Evolutionary conservation across 2,329 filamentous ascomycete species (phyloP), one percentile per base, ranked within the genome.

Genomic region (Blastomyces emzantsi): DNA sequence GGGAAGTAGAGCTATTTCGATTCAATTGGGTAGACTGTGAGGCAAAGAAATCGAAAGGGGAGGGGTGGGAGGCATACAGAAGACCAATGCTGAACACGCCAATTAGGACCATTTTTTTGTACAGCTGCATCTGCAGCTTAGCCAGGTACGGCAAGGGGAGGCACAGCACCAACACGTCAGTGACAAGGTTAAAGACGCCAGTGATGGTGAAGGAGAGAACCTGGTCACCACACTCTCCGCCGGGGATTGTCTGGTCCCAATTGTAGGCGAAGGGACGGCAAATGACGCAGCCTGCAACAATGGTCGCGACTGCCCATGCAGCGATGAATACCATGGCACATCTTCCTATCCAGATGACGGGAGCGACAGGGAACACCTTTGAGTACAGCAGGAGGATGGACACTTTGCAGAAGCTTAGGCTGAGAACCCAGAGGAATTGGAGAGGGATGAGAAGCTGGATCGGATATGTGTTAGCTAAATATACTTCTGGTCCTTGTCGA

Each of bases 261-360:
- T 70, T 70, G 59, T 62, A 70, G 6, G 69, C 70, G 43, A 71
- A 67, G 0, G 70, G 70, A 3, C 67, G 64, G 62, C 69, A 72
- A 25, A 66, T 65, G n/a, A 25, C 19, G 36, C 55, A 58, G 19
- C 55, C 55, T 5, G 55, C 55, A n/a, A 69, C 66, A 17, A 74
- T 71, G 1, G 74, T 79, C 4, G 67, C 67, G 13, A 69, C 64
- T 2, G 69, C 62, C 68, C 69, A 68, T n/a, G 64, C 62, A 2
- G 66, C 36, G 45, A 71, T 69, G 25, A 70, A 58, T 19, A 17
- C 39, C 65, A 65, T 66, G 13, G 60, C 60, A 1, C 65, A 54
- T 7, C 62, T 58, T 11, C 67, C 63, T 9, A 66, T 63, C 65
- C 64, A 65, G 8, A 52, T 64, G n/a, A 68, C 66, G 9, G 36